Base-by-base conservation (phyloP, 306 rosid species). In the Sicyos edulis region DNA sequence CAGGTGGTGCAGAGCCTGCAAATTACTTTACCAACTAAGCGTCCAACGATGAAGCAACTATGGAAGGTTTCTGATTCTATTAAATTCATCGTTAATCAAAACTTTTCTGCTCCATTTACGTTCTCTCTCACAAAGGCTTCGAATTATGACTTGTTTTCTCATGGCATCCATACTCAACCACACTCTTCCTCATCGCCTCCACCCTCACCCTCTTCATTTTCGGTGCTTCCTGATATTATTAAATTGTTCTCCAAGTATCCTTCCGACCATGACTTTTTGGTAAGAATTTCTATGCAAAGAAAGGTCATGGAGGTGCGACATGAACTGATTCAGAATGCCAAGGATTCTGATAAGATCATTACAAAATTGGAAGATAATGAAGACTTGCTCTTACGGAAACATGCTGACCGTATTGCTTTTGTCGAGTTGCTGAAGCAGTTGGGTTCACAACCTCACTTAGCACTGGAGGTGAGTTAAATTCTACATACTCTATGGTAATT, bases 391-490 rank as follows among this genome's bases (percentile, higher is more conserved):
- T 54, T 72, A 19, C 52, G 70, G 44, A 54, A 68, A n/a, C 59
- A 29, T 29, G 4, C 75, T 0, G 47, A 19, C 62, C 86, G 87
- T 24, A 52, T 40, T 9, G 78, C 73, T 0, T 13, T 81, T 56
- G n/a, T 81, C 20, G 82, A 86, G 73, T 85, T 92, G 47, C 76
- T 89, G 78, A 70, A 72, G 66, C 80, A 81, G 81, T 79, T 92
- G 83, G 61, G 54, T 76, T 78, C 85, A 2, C 56, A 54, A 71
- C 95, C 92, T 80, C 53, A 55, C 13, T 78, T 92, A 65, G 87
- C 85, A 12, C 70, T 82, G 6, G 77, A 83, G 95, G 95, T 86
- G 67, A 26, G 70, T 59, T 63, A 26, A 0, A 70, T 22, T 73
- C 10, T 58, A 22, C 58, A n/a, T 49, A 11, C 29, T 45, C 49